These are phyloP conservation scores for Penicillium turbatum DNA, from an alignment of 495 filamentous ascomycete species.

Conservation along the genomic window DNA sequence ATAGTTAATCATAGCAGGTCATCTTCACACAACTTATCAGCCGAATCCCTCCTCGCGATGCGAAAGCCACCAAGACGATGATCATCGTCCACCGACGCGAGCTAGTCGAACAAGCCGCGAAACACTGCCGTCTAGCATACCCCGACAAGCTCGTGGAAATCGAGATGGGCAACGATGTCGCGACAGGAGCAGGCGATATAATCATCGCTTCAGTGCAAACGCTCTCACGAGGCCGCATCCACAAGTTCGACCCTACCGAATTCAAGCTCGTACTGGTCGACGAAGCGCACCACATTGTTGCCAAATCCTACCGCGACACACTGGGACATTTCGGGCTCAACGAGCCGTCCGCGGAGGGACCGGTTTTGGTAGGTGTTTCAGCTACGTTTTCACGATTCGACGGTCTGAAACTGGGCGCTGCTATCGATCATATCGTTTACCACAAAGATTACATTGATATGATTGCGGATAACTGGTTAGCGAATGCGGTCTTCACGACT, in stretches of 20 bases:
- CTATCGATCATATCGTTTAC: constrained; percentile 94
- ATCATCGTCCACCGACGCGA: constrained; percentile 91
- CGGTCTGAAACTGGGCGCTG: constrained; percentile 79
- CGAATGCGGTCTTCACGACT: constrained; percentile 88
- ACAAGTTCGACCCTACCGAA: constrained; percentile 69
- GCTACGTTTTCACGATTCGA: constrained; percentile 89
- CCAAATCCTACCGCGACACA: constrained; percentile 65
- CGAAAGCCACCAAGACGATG: constrained; percentile 68
- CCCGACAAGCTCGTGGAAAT: constrained; percentile 76
- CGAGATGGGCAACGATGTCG: constrained; percentile 76
- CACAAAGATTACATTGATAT: constrained; percentile 97
- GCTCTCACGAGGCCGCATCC: constrained; percentile 65
- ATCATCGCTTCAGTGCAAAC: constrained; percentile 88
- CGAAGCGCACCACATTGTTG: constrained; percentile 97
- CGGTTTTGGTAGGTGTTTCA: constrained; percentile 83
- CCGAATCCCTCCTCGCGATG: constrained; percentile 57
- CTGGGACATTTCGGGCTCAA: constrained; percentile 72
- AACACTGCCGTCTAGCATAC: constrained; percentile 76
- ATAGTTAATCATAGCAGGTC: constrained; percentile 48
- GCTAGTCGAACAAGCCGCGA: constrained; percentile 90
- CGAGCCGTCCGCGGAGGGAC: constrained; percentile 47
- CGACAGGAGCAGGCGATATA: constrained; percentile 79
- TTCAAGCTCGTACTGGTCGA: constrained; percentile 96
- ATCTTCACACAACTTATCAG: constrained; percentile 96
- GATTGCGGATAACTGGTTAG: constrained; percentile 83